A percentile compares a stretch with the other conserved stretches of the same genome.
phyloP scores from a whole-genome alignment of 345 rosid genomes.

The Euclidium syriacum region DNA sequence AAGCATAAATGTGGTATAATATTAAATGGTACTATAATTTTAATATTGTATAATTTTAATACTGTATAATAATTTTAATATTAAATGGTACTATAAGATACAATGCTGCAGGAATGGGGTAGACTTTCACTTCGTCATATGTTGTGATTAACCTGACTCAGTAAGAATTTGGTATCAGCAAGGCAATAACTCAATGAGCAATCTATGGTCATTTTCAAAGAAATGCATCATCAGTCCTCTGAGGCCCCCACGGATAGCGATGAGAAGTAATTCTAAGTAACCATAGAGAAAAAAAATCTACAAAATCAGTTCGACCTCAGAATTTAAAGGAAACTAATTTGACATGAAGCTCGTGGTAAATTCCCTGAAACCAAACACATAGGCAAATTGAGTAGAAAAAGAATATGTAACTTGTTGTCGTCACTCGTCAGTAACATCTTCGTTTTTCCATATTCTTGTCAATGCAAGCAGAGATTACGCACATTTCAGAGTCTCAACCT shows the following conservation, averaged over 20 bases:
- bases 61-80: too few species aligned
- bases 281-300: neutral
- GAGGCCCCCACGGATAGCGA: neutral
- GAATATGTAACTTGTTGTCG: conserved; percentile 64
- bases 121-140: conserved; percentile 77
- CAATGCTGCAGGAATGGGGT: conserved; percentile 88
- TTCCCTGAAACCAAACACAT: neutral
- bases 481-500: conserved; percentile 98
- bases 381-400: neutral
- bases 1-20: too few species aligned
- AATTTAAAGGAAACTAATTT: neutral
- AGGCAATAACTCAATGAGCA: neutral
- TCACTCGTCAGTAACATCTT: conserved; percentile 87
- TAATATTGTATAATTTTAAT: too few species aligned
- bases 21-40: too few species aligned
- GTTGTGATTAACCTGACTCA: conserved; percentile 79
- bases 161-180: conserved; percentile 3
- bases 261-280: neutral
- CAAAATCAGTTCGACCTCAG: neutral
- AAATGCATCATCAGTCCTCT: neutral
- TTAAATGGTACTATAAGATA: too few species aligned
- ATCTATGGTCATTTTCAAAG: neutral
- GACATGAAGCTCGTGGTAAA: neutral
- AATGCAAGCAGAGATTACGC: conserved; percentile 78
- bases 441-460: conserved; percentile 67